A percentile compares a stretch with the other conserved stretches of the same genome.
These are phyloP conservation scores for Juncus inflexus DNA, from an alignment of 176 grass and related monocot genomes.

Conservation along the genomic window DNA sequence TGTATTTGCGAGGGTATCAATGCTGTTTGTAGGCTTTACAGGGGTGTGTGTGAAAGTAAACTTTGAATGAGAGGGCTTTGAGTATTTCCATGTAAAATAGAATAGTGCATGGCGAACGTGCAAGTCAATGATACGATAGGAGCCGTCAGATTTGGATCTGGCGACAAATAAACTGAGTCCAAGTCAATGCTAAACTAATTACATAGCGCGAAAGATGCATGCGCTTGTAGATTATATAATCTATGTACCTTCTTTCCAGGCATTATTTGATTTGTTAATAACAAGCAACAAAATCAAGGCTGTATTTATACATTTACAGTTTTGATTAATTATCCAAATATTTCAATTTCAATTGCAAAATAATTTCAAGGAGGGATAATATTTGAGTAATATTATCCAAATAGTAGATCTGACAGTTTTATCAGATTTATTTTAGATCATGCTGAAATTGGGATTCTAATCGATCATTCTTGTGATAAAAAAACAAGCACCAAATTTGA, in stretches of 20 bases:
- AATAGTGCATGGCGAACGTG: slow-evolving; percentile 15
- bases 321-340: no score
- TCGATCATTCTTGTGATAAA: no score
- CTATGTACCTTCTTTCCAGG: neutral
- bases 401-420: no score
- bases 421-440: no score
- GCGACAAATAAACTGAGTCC: neutral
- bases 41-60: no score
- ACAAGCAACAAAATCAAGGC: neutral
- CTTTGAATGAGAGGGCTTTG: slow-evolving; percentile 2
- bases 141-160: neutral
- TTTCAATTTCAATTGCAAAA: no score
- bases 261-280: neutral
- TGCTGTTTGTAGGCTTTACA: no score
- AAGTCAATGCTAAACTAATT: slow-evolving; percentile 15
- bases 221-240: neutral
- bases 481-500: no score
- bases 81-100: slow-evolving; percentile 13
- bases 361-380: no score
- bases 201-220: slow-evolving; percentile 3
- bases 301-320: neutral
- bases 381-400: no score
- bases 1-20: no score
- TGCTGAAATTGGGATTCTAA: slow-evolving; percentile 1
- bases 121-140: slow-evolving; percentile 14